Evolutionary conservation across 768 basidiomycete species (phyloP).

Genomic region (Boletus reticuloceps): DNA sequence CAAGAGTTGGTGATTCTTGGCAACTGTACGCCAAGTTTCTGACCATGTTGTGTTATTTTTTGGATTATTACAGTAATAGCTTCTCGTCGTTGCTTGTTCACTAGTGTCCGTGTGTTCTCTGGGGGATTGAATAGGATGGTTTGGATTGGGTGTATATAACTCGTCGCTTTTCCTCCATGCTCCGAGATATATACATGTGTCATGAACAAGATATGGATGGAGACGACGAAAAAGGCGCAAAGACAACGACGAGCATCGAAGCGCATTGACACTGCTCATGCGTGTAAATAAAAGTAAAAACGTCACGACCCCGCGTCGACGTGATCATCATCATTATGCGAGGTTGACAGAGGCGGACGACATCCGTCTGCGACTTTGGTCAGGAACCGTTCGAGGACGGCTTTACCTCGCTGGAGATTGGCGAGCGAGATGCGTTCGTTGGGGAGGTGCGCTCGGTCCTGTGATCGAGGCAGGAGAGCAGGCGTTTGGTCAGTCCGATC

Average conservation of each 20-base stretch:
- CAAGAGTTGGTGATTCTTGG: not conserved
- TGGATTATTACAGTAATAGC: too few relatives aligned
- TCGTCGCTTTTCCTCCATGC: too few relatives aligned
- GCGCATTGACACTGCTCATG: too few relatives aligned
- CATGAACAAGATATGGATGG: too few relatives aligned
- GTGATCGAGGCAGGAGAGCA: not conserved
- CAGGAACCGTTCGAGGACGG: slow-evolving; percentile 74
- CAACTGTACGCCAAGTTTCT: not conserved
- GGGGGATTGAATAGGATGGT: not conserved
- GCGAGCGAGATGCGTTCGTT: slow-evolving; percentile 88
- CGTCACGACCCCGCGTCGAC: not conserved
- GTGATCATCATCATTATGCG: too few relatives aligned
- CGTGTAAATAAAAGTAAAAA: too few relatives aligned
- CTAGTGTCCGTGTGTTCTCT: not conserved
- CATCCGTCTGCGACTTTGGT: slow-evolving; percentile 43
- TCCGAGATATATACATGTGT: too few relatives aligned
- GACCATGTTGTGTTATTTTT: too few relatives aligned
- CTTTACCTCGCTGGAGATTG: slow-evolving; percentile 77
- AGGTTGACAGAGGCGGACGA: too few relatives aligned
- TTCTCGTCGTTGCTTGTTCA: not conserved
- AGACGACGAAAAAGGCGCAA: too few relatives aligned
- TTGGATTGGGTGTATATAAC: not conserved
- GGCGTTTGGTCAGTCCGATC: not conserved
- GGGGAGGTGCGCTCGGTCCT: slow-evolving; percentile 92
- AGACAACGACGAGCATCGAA: not conserved